These are phyloP conservation scores for Pichia sp. DNA, from an alignment of 1,139 yeast species.

Conservation along the genomic window DNA sequence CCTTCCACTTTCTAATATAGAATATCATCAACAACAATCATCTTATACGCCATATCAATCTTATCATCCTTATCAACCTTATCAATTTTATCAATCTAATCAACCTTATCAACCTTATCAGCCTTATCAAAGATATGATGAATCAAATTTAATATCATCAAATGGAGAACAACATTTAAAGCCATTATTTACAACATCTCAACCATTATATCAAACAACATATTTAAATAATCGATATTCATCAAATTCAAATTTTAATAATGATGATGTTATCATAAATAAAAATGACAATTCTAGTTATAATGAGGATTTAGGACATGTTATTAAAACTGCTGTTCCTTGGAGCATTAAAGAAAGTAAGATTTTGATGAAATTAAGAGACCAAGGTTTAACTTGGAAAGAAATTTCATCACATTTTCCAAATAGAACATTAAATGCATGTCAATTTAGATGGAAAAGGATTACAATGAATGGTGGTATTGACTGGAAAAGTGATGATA, in stretches of 20 bases:
- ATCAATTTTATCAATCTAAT: too few species aligned
- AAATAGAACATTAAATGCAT: conserved; percentile 69
- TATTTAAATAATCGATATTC: too few species aligned
- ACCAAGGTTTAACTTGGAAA: conserved; percentile 69
- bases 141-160: too few species aligned
- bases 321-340: conserved; percentile 26
- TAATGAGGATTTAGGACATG: neutral
- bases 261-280: too few species aligned
- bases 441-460: conserved; percentile 75
- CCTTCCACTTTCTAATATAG: neutral
- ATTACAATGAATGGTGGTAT: conserved; percentile 8
- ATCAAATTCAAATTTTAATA: too few species aligned
- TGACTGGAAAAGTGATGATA: neutral
- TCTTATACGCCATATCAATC: neutral
- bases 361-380: conserved; percentile 60
- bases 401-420: conserved; percentile 62
- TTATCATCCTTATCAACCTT: neutral
- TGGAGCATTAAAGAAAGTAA: conserved; percentile 73
- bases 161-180: too few species aligned
- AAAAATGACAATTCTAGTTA: too few species aligned
- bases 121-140: too few species aligned
- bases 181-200: neutral
- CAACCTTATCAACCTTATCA: too few species aligned
- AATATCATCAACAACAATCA: neutral
- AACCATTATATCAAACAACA: neutral